Base-by-base conservation (phyloP, 345 rosid genomes). In the Limnanthes douglasii region DNA sequence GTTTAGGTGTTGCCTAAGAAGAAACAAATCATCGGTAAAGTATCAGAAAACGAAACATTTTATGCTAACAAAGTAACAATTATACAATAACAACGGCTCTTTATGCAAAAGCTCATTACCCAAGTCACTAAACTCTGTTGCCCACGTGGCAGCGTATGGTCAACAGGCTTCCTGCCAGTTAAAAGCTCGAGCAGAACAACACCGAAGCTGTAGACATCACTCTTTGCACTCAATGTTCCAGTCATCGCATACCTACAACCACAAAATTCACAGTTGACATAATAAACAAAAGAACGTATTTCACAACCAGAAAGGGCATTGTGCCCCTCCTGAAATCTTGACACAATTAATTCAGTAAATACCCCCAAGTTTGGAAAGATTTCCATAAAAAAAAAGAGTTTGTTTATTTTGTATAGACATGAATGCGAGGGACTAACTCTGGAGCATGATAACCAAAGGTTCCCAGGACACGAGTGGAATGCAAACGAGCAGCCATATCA, bases 401-500 rank as follows among this genome's bases (percentile, higher is more conserved):
- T 11, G 37, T 6, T 27, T 12, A 42, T 22, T 6, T 10, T 13
- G n/a, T 4, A 20, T 16, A 49, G 34, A 3, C 8, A 24, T 18
- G n/a, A 34, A 4, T 8, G 53, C 11, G 34, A 55, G 35, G 21
- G 20, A 32, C 75, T 73, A 71, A 88, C 97, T 88, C 97, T 15
- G 97, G 97, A 34, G 95, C 97, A 65, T 88, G 97, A 53, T 79
- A 88, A 46, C 95, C 97, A 37, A 88, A 88, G 43, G 84, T 88
- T 59, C 97, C 95, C 12, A 83, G 72, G 41, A 88, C 95, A 61
- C 95, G 86, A 23, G 93, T 88, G 6, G 97, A 83, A 52, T 83
- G 90, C 34, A 88, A 90, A 11, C 95, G 86, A 8, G 95, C 93
- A 28, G 95, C 72, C 64, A 64, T 64, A 57, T 83, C 95, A 31